Evolutionary conservation across 306 rosid species (phyloP), one percentile per base, ranked within the genome.

Genomic region (Ziziphus jujuba): DNA sequence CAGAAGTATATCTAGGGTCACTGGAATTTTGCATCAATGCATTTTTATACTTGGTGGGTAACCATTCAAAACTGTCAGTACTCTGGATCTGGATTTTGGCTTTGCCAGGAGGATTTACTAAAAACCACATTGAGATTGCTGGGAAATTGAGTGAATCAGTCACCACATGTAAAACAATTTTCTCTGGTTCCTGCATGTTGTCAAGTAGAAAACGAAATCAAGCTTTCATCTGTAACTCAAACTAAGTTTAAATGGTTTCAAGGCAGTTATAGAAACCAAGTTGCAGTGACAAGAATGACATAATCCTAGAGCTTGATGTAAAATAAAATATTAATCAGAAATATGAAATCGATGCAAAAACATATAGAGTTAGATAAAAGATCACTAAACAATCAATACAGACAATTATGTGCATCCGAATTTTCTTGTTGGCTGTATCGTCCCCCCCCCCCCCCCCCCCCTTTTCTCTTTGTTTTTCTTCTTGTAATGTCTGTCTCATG

Each of bases 101-200:
- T 72, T 81, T 84, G 25, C 92, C 89, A 14, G 95, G 95, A 67
- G 92, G 99, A 76, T 93, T 90, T 71, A 81, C 67, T 75, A 84
- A 73, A 80, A 93, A 93, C 99, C 99, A 90, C 99, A 85, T 89
- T 19, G 92, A 87, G 81, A 95, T 80, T 67, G 92, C 92, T 43
- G 99, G 99, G 56, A 88, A 77, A 77, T 91, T 87, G 68, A 88
- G 89, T 24, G 96, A 81, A 87, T 91, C 81, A 52, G 97, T 85
- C 81, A 95, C 91, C 74, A 95, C 74, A 73, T 95, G 99, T 70
- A 95, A 87, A 82, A 95, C 95, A 65, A 95, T 68, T 71, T 81
- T 91, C 79, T 82, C 87, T 15, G 84, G 89, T 54, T 87, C 85
- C 99, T 95, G 91, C 83, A 84, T 40, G 64, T 68, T 55, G n/a